phyloP scores from a whole-genome alignment of 805 yeast species.

The Candida sanyiensis region DNA sequence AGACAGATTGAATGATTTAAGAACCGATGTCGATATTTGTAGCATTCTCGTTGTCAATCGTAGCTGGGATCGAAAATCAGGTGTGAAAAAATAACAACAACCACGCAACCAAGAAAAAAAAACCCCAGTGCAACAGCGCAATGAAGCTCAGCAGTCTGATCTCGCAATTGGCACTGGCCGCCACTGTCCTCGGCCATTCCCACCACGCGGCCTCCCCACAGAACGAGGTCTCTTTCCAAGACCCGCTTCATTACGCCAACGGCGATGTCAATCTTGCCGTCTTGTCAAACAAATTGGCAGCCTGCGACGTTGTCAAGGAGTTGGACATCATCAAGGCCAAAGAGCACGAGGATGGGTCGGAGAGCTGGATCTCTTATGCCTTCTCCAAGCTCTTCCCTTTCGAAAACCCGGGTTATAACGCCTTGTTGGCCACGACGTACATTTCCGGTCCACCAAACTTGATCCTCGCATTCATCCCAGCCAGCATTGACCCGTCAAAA shows the following conservation, averaged over 20 bases:
- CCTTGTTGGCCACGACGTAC: slow-evolving; percentile 56
- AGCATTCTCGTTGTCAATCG: no score
- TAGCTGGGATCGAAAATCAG: no score
- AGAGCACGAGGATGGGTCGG: slow-evolving; percentile 16
- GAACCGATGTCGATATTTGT: no score
- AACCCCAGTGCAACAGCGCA: no score
- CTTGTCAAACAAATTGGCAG: slow-evolving; percentile 26
- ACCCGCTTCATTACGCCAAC: slow-evolving; percentile 29
- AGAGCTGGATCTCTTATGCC: slow-evolving; percentile 31
- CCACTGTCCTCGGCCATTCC: background rate
- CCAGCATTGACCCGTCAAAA: slow-evolving; percentile 44
- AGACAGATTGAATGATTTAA: no score
- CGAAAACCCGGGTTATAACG: slow-evolving; percentile 53
- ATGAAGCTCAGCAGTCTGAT: background rate
- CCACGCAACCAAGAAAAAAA: no score
- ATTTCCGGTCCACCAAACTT: slow-evolving; percentile 63
- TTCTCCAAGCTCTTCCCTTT: slow-evolving; percentile 43
- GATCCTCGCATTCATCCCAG: slow-evolving; percentile 50
- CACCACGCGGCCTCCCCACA: background rate
- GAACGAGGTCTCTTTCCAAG: background rate
- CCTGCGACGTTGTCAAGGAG: slow-evolving; percentile 37
- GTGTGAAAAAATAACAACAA: no score
- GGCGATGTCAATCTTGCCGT: slow-evolving; percentile 39
- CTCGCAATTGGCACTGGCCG: background rate
- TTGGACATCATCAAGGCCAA: slow-evolving; percentile 31